These are phyloP conservation scores for Aspergillus diversus DNA, from an alignment of 495 filamentous ascomycete species.

Conservation along the genomic window DNA sequence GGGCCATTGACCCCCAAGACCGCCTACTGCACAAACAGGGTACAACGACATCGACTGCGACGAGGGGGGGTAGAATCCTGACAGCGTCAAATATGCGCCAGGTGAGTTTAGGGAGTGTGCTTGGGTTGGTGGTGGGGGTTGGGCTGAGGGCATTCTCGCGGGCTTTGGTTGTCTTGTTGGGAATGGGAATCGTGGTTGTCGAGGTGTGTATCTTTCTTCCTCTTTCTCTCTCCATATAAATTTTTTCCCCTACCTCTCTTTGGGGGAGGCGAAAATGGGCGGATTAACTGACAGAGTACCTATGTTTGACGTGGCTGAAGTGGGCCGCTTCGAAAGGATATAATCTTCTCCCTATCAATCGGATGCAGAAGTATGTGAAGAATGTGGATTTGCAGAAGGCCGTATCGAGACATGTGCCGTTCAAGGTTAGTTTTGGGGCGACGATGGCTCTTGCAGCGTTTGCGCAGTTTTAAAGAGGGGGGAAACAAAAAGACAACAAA, in stretches of 20 bases:
- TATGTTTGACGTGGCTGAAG: slow-evolving; percentile 38
- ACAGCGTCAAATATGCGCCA: slow-evolving; percentile 61
- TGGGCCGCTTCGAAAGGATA: slow-evolving; percentile 74
- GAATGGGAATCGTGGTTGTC: slow-evolving; percentile 67
- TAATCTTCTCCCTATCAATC: slow-evolving; percentile 64
- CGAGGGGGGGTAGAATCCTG: slow-evolving; percentile 29
- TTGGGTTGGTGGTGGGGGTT: slow-evolving; percentile 71
- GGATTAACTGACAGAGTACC: neutral
- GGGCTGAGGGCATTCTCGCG: slow-evolving; percentile 75
- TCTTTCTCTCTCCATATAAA: neutral
- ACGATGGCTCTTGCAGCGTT: slow-evolving; percentile 82
- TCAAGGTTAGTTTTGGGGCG: slow-evolving; percentile 77
- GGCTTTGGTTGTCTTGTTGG: slow-evolving; percentile 71
- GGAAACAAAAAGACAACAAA: neutral
- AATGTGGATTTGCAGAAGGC: slow-evolving; percentile 59
- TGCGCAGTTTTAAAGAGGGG: slow-evolving; percentile 46
- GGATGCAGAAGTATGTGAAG: slow-evolving; percentile 63
- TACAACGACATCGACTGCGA: slow-evolving; percentile 19
- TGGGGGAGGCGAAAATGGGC: neutral
- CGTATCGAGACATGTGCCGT: slow-evolving; percentile 68
- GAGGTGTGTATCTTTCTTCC: slow-evolving; percentile 58
- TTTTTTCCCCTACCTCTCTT: neutral
- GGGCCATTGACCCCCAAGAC: slow-evolving; percentile 33
- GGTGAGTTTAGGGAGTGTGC: slow-evolving; percentile 69
- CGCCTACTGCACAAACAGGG: slow-evolving; percentile 35